Conservation (phyloP, 176 grass and related monocot species). For the Oryza australiensis region DNA sequence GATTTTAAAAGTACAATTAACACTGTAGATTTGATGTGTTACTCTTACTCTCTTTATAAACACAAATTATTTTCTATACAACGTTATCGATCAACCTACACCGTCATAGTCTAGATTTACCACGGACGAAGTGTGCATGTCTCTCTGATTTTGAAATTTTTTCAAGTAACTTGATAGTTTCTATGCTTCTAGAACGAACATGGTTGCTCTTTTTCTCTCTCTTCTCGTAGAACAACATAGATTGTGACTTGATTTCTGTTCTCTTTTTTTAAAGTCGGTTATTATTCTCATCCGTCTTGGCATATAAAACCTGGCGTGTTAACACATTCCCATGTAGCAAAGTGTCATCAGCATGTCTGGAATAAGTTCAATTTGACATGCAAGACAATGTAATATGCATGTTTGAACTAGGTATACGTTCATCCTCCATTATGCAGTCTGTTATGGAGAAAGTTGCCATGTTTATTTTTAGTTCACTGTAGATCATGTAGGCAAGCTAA, state of each 20-base stretch:
- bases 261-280: no score
- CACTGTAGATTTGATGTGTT: background rate
- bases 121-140: background rate
- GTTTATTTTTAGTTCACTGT: background rate
- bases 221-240: no score
- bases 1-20: background rate
- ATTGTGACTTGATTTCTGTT: background rate
- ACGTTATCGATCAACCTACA: background rate
- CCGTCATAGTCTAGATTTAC: no score
- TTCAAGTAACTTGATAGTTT: background rate
- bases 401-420: background rate
- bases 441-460: no score
- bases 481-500: background rate
- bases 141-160: background rate
- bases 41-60: background rate
- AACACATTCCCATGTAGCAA: background rate
- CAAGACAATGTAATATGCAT: background rate
- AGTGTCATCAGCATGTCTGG: background rate
- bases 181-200: background rate
- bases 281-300: background rate
- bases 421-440: background rate
- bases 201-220: background rate
- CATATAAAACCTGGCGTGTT: background rate
- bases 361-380: background rate
- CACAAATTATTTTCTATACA: background rate